These are phyloP conservation scores for Colletotrichum brevisporum DNA, from an alignment of 2,329 filamentous ascomycete species.

Conservation along the genomic window DNA sequence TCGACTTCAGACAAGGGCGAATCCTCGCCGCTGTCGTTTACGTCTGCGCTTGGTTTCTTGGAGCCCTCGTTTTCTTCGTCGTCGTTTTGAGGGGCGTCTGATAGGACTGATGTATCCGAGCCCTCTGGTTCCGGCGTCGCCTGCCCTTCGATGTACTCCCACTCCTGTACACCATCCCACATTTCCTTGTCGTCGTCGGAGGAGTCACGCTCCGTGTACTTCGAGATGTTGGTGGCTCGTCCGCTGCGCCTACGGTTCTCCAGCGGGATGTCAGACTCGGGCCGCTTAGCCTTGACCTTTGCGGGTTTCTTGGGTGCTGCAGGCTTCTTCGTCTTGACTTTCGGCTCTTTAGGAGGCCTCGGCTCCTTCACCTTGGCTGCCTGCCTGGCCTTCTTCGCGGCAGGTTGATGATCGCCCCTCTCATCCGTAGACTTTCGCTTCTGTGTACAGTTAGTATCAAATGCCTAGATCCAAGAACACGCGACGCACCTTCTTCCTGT, in stretches of 20 bases:
- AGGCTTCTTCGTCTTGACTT: slow-evolving; percentile 49
- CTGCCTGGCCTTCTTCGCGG: slow-evolving; percentile 58
- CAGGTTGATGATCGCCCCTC: slow-evolving; percentile 59
- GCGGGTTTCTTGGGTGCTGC: slow-evolving; percentile 43
- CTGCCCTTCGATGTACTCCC: slow-evolving; percentile 64
- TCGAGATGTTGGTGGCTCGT: slow-evolving; percentile 56
- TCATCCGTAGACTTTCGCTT: slow-evolving; percentile 72
- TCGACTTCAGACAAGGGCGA: slow-evolving; percentile 35
- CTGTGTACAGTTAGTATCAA: slow-evolving; percentile 55
- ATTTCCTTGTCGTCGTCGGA: slow-evolving; percentile 73
- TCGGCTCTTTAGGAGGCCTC: slow-evolving; percentile 43
- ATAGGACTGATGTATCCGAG: slow-evolving; percentile 35
- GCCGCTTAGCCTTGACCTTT: slow-evolving; percentile 44
- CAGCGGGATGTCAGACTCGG: slow-evolving; percentile 44
- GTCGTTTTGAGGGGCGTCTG: slow-evolving; percentile 25
- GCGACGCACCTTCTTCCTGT: slow-evolving; percentile 77
- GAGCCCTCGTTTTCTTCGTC: slow-evolving; percentile 41
- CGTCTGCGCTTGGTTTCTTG: slow-evolving; percentile 37
- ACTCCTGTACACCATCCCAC: slow-evolving; percentile 72
- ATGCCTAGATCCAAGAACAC: background rate
- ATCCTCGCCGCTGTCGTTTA: slow-evolving; percentile 39
- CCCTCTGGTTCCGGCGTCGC: slow-evolving; percentile 45
- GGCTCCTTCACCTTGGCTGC: slow-evolving; percentile 48
- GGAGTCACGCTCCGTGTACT: slow-evolving; percentile 70
- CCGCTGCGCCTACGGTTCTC: slow-evolving; percentile 70